Evolutionary conservation across 805 yeast genomes (phyloP).

Genomic region (Candida andamanensis): DNA sequence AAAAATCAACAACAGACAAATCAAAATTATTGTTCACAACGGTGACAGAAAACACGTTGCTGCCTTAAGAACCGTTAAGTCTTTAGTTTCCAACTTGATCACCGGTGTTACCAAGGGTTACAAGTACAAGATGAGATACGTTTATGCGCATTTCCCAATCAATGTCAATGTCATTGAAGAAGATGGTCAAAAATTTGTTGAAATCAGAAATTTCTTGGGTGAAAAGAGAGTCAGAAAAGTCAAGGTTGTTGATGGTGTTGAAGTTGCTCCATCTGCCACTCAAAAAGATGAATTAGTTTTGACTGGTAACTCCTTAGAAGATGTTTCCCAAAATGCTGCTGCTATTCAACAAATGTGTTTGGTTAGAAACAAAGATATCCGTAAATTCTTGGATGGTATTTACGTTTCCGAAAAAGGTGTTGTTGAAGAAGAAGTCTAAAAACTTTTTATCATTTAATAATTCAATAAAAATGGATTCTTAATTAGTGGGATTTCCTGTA

Average conservation of each 20-base stretch:
- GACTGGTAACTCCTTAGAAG: conserved; percentile 94
- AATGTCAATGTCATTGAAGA: conserved; percentile 87
- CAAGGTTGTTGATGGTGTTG: conserved; percentile 84
- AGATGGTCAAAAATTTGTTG: conserved; percentile 71
- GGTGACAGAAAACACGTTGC: conserved; percentile 99
- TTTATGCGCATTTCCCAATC: conserved; percentile 99
- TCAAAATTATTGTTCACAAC: conserved; percentile 91
- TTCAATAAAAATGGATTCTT: background rate
- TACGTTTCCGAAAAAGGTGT: conserved; percentile 95
- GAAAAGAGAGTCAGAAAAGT: conserved; percentile 95
- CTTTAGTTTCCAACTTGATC: conserved; percentile 88
- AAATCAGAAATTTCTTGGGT: conserved; percentile 99
- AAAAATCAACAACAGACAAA: conserved; percentile 64
- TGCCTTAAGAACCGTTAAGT: conserved; percentile 96
- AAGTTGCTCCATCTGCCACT: conserved; percentile 69
- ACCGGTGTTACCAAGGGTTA: conserved; percentile 99
- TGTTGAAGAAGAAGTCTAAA: conserved; percentile 60
- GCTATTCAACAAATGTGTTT: conserved; percentile 97
- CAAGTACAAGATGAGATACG: conserved; percentile 99
- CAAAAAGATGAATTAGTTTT: conserved; percentile 94
- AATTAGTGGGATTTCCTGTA: conserved; percentile 17
- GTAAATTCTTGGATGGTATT: conserved; percentile 99
- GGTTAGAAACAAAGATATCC: conserved; percentile 99
- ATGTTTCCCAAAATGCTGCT: conserved; percentile 97
- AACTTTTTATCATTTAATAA: conserved; percentile 12